Evolutionary conservation across 2,329 filamentous ascomycete species (phyloP).

Genomic region (Aciculosporium take): DNA sequence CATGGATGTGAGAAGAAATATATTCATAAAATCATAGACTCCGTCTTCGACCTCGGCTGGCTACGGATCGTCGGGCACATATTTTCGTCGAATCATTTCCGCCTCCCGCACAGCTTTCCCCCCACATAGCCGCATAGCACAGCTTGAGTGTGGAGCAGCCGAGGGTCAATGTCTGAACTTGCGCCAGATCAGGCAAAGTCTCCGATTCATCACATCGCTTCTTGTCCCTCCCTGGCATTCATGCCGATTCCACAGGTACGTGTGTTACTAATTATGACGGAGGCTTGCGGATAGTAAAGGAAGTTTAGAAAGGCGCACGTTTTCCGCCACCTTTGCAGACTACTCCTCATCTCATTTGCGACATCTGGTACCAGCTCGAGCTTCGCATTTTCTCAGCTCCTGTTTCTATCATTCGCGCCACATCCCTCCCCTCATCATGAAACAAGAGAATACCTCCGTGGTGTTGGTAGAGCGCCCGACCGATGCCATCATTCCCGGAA

Average conservation of each 20-base stretch:
- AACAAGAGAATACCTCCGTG: conserved; percentile 33
- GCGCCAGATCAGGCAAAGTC: conserved; percentile 3
- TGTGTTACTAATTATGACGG: neutral
- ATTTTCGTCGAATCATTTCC: no score
- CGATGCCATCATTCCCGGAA: conserved; percentile 44
- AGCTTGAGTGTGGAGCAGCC: neutral
- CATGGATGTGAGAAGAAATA: no score
- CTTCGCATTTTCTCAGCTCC: neutral
- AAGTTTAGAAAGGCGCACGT: neutral
- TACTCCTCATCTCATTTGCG: neutral
- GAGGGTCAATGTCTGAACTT: neutral
- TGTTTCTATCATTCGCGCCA: neutral
- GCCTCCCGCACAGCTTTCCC: no score
- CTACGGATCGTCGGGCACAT: no score
- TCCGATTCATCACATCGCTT: neutral
- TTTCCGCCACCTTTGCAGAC: neutral
- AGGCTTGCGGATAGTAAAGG: neutral
- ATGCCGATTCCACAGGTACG: neutral
- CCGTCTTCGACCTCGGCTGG: no score
- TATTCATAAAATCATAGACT: no score
- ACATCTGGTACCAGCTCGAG: neutral
- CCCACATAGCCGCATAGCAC: no score
- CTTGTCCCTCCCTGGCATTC: neutral
- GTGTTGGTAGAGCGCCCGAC: conserved; percentile 51
- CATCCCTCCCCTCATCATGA: conserved; percentile 21